Conservation (phyloP, 139 green algal species). For the Chloropicon primus region DNA sequence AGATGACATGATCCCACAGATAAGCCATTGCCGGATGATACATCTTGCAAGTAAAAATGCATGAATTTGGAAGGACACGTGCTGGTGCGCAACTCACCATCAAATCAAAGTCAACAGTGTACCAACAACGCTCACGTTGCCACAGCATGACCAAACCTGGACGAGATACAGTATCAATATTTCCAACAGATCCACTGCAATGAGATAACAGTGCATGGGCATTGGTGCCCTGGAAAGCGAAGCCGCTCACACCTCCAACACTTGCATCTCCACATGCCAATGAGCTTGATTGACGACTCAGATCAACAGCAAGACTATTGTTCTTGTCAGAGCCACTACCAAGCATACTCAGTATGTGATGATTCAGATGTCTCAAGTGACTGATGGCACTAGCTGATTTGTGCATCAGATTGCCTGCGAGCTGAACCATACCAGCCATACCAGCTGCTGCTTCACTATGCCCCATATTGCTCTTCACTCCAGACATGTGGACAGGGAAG, state of each 20-base stretch:
- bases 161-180: background rate
- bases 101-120: background rate
- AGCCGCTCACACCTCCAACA: background rate
- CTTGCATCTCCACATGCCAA: background rate
- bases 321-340: background rate
- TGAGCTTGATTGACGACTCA: background rate
- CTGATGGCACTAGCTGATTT: background rate
- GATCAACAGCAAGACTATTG: background rate
- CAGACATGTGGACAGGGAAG: background rate
- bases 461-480: background rate
- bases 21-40: background rate
- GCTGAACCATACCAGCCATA: background rate
- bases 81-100: background rate
- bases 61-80: background rate
- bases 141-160: background rate
- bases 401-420: background rate
- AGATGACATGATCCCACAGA: constrained; percentile 1
- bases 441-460: background rate
- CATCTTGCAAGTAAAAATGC: background rate
- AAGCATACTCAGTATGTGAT: background rate
- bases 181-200: background rate
- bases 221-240: background rate
- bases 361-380: background rate
- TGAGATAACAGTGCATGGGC: background rate
- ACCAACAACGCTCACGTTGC: background rate